Percentiles rank a stretch among this genome's conserved stretches.
phyloP scores from a whole-genome alignment of 2,329 filamentous ascomycete genomes.

The Spiromastix sp. region DNA sequence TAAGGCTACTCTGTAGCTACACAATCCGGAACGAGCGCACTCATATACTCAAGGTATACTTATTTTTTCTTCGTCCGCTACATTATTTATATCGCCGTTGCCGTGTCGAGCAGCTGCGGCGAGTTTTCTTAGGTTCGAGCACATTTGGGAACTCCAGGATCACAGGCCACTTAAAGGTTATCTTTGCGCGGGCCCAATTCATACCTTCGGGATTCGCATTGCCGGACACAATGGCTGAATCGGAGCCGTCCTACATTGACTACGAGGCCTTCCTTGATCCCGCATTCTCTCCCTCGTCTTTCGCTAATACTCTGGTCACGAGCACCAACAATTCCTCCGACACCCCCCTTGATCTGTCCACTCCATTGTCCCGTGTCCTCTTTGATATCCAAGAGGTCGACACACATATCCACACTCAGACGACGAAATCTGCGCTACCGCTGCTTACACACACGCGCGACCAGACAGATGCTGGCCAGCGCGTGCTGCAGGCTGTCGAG shows the following conservation, averaged over 20 bases:
- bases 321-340: constrained; percentile 88
- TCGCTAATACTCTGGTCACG: constrained; percentile 82
- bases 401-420: constrained; percentile 84
- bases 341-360: constrained; percentile 82
- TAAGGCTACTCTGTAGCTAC: too few relatives aligned
- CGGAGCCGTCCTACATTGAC: constrained; percentile 74
- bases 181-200: too few relatives aligned
- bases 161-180: too few relatives aligned
- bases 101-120: not conserved
- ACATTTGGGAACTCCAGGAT: too few relatives aligned
- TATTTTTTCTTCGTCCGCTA: too few relatives aligned
- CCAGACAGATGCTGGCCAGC: constrained; percentile 61
- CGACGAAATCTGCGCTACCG: constrained; percentile 71
- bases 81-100: not conserved
- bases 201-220: not conserved
- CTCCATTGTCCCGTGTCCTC: constrained; percentile 81
- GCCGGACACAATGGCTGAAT: constrained; percentile 24
- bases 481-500: constrained; percentile 66
- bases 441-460: constrained; percentile 67
- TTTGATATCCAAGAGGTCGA: constrained; percentile 97
- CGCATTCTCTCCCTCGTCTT: constrained; percentile 66
- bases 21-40: too few relatives aligned
- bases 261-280: constrained; percentile 84
- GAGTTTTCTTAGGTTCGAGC: too few relatives aligned
- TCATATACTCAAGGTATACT: too few relatives aligned